Conservation (phyloP, 768 basidiomycete genomes). For the Tricholoma hemisulphureum region DNA sequence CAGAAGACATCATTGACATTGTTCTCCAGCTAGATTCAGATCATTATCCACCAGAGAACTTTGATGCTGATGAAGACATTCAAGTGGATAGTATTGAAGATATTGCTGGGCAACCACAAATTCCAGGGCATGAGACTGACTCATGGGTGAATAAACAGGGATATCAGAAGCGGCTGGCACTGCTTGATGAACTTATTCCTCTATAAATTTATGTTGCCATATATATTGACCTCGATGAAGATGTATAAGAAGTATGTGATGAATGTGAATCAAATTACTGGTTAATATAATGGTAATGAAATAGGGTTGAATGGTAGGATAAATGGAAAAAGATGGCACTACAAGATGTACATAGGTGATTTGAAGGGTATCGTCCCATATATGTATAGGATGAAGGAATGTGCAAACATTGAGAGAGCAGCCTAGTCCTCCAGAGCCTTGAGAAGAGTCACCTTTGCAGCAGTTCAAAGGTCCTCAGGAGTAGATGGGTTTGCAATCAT, state of each 20-base stretch:
- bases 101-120: background rate
- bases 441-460: background rate
- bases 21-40: background rate
- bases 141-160: slow-evolving; percentile 1
- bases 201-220: background rate
- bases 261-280: background rate
- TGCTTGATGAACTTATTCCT: background rate
- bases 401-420: background rate
- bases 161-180: background rate
- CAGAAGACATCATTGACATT: background rate
- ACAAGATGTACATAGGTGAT: too few relatives aligned
- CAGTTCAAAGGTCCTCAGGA: background rate
- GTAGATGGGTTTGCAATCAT: background rate
- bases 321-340: background rate
- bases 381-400: background rate
- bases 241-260: background rate
- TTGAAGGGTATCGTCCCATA: too few relatives aligned
- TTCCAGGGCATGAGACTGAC: slow-evolving; percentile 1
- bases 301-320: background rate
- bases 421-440: background rate
- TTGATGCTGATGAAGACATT: background rate
- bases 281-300: background rate
- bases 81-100: background rate
- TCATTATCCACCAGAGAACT: background rate
- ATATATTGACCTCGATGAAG: background rate